A percentile compares a stretch with the other conserved stretches of the same genome.
Conservation (phyloP, 345 rosid genomes). For the Dimocarpus longan region DNA sequence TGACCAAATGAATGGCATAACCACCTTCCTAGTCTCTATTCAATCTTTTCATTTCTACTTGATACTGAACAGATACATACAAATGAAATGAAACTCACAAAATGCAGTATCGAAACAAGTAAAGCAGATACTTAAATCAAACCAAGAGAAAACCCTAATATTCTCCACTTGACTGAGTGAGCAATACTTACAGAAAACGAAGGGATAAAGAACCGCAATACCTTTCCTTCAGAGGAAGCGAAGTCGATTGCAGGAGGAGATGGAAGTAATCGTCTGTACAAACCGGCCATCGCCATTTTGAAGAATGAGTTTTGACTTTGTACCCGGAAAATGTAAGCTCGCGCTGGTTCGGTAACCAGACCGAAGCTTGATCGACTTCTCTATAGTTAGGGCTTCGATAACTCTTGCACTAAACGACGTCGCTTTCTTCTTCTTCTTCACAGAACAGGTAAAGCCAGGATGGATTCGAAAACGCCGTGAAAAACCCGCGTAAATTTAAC, state of each 20-base stretch:
- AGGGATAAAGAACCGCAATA: not conserved
- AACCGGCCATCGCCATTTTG: slow-evolving; percentile 51
- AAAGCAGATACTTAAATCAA: not conserved
- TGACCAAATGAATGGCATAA: not conserved
- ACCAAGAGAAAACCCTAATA: not conserved
- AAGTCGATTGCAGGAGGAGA: slow-evolving; percentile 67
- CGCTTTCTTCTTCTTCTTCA: not conserved
- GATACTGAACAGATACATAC: not conserved
- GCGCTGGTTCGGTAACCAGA: not conserved
- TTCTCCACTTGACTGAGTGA: not conserved
- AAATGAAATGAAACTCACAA: not conserved
- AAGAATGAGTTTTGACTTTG: too few relatives aligned
- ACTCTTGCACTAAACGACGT: not conserved
- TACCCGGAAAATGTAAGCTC: not conserved
- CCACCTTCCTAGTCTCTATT: not conserved
- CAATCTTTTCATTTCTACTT: not conserved
- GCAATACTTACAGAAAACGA: not conserved
- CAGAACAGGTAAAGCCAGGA: not conserved
- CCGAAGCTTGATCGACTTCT: not conserved
- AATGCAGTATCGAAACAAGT: not conserved
- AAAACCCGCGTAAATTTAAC: not conserved
- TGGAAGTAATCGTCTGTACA: slow-evolving; percentile 52
- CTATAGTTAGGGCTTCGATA: not conserved
- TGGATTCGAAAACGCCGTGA: not conserved
- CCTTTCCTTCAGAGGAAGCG: slow-evolving; percentile 60